Conservation (phyloP, 257 asterid species). For the Datura wrightii region DNA sequence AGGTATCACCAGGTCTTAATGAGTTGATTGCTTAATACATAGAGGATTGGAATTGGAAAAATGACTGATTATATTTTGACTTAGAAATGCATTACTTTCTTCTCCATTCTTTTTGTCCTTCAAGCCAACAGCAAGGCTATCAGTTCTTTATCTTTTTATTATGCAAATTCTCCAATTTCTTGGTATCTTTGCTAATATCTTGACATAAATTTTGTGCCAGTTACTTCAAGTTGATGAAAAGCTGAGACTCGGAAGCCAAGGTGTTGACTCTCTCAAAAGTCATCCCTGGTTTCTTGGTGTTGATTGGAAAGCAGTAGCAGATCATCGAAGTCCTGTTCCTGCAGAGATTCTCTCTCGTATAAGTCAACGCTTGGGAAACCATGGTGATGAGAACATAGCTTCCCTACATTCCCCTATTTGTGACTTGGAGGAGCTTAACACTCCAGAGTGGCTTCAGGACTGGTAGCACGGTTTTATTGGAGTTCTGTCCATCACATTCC, state of each 20-base stretch:
- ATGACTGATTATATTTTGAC: neutral
- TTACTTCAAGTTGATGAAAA: constrained; percentile 83
- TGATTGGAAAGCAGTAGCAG: constrained; percentile 74
- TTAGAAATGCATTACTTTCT: constrained; percentile 21
- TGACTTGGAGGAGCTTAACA: constrained; percentile 62
- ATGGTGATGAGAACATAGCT: constrained; percentile 46
- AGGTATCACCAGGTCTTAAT: constrained; percentile 52
- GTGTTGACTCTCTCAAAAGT: constrained; percentile 64
- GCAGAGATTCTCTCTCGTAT: constrained; percentile 65
- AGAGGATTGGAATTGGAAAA: constrained; percentile 13
- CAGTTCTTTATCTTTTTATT: neutral
- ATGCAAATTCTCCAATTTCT: constrained; percentile 21
- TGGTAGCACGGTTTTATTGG: constrained; percentile 52
- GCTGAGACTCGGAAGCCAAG: constrained; percentile 82
- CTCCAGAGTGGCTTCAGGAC: constrained; percentile 87
- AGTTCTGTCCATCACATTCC: constrained; percentile 22
- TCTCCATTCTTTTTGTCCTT: neutral
- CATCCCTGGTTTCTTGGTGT: constrained; percentile 83
- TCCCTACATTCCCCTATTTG: constrained; percentile 50
- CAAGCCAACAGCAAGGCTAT: neutral
- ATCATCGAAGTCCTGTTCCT: constrained; percentile 55
- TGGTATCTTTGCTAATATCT: neutral
- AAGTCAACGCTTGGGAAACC: constrained; percentile 60
- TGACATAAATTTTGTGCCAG: constrained; percentile 43
- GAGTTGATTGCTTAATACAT: constrained; percentile 19